Conservation (phyloP, 106 monocot genomes). For the Phalaenopsis equestris region DNA sequence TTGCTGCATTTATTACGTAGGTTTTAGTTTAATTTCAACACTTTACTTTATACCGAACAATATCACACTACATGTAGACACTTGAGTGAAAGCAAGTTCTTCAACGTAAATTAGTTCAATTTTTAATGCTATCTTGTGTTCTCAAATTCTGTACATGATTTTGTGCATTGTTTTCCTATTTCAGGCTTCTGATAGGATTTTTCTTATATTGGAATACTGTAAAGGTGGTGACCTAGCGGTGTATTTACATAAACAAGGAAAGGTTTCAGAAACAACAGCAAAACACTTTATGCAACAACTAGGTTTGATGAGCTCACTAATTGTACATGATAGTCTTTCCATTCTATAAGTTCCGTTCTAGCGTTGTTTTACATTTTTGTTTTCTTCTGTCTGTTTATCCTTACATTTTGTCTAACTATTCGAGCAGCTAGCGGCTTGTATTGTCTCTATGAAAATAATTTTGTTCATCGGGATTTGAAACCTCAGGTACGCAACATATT, state of each 20-base stretch:
- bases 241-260: slow-evolving; percentile 60
- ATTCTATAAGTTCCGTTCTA: too few species aligned
- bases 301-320: slow-evolving; percentile 31
- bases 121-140: not conserved
- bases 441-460: slow-evolving; percentile 79
- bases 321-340: slow-evolving; percentile 7
- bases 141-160: not conserved
- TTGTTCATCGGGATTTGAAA: slow-evolving; percentile 86
- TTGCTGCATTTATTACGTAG: too few species aligned
- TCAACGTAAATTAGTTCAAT: not conserved
- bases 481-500: slow-evolving; percentile 58
- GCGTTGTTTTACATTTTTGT: too few species aligned
- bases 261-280: slow-evolving; percentile 65
- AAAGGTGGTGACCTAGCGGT: slow-evolving; percentile 77
- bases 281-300: slow-evolving; percentile 92
- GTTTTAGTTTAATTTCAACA: too few species aligned
- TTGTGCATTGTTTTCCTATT: not conserved
- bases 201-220: slow-evolving; percentile 79
- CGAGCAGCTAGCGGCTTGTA: slow-evolving; percentile 74
- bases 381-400: not conserved
- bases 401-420: slow-evolving; percentile 12
- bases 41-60: too few species aligned
- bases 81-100: too few species aligned
- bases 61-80: too few species aligned
- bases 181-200: slow-evolving; percentile 58